Evolutionary conservation across 805 yeast species (phyloP), one percentile per base, ranked within the genome.

Genomic region (Ogataea salicorniae): DNA sequence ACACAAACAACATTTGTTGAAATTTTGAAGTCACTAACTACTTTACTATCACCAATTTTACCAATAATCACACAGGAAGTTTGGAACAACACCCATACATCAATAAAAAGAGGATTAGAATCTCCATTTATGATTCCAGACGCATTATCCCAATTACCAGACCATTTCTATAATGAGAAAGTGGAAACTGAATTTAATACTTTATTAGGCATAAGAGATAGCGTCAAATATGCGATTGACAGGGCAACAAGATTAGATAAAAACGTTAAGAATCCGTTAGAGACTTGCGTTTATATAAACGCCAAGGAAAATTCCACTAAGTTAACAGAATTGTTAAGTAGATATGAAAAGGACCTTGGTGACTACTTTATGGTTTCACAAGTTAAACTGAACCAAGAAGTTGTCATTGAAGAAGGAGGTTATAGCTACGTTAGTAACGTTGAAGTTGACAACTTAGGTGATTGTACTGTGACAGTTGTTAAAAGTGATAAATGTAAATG

Each of bases 1-100:
- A 71, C 72, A 7, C 92, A 86, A 63, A 81, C 86, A 4, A 92
- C 85, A 0, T 69, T 94, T 43, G 60, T 64, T 31, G 75, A 81
- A 52, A 71, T 87, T 14, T 68, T 89, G 16, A 72, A 71, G 39
- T 73, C 81, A 0, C 86, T 89, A 58, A 63, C 81, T n/a, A 76
- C 87, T 0, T 63, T 87, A 1, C 62, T 92, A 47, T 75, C 90
- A 0, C 98, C 99, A 2, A 79, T 94, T 1, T 67, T 85, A 36
- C 99, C 99, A 1, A 62, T 88, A 3, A 69, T 91, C 47, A 75
- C 92, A 0, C 98, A 94, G 66, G 97, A 94, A 60, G 89, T 80
- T 0, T 91, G 97, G 96, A 78, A 79, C 36, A 72, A 73, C 48
- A 58, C 77, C 4, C 82, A 79, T 11, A 51, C 45, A 4, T 53